Evolutionary conservation across 2,329 filamentous ascomycete genomes (phyloP), one percentile per base, ranked within the genome.

Genomic region (Penicillium olsonii): DNA sequence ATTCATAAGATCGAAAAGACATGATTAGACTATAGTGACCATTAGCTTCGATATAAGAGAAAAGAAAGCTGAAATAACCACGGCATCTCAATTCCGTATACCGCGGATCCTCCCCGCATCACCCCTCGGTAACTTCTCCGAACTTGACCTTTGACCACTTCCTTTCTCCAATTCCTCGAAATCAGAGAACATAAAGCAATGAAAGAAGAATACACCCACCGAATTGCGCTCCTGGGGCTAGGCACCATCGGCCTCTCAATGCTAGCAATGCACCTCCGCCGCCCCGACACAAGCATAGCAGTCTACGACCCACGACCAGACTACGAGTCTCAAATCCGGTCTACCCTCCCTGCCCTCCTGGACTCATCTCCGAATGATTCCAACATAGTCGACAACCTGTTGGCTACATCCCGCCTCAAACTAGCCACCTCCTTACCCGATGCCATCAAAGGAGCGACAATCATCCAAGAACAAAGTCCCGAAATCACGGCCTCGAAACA

Each of bases 401-500:
- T 56, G 44, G 42, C 44, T 50, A 54, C 55, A 12, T 40, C 48
- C 34, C 65, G 63, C 3, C 66, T 82, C n/a, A 59, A 52, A 9
- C 62, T 75, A 46, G 65, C 68, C 37, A 55, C 59, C 6, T 65
- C 66, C 3, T 52, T 69, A 9, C 43, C 53, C n/a, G 55, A 70
- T 2, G 80, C 80, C 10, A 72, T 82, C 9, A 43, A 61, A 18
- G 51, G 64, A 46, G 79, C 79, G 1, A 67, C 74, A 35, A 79
- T 84, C 42, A 68, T 85, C 35, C 81, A 85, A 64, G 82, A 84
- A 66, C 80, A 83, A 65, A 80, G 79, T 0, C 81, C 81, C 0
- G 82, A 84, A 58, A 75, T 76, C 42, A 55, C 74, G 0, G 48
- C 67, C 0, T 80, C 82, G 63, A 84, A 84, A 54, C 68, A 69